Evolutionary conservation across 495 filamentous ascomycete species (phyloP).

Genomic region (Hypoxylon fragiforme): DNA sequence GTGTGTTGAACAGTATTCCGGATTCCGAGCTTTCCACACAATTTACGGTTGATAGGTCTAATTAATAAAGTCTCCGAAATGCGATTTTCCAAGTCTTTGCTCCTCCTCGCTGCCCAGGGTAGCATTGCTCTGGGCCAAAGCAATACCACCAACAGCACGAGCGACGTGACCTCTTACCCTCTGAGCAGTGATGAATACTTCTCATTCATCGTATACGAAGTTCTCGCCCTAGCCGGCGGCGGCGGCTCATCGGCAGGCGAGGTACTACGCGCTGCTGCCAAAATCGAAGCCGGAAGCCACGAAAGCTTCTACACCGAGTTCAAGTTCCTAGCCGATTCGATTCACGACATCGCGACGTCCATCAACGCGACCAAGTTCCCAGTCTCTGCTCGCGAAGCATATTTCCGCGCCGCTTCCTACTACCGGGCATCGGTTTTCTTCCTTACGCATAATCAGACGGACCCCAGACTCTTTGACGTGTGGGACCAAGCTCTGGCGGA

Average conservation of each 20-base stretch:
- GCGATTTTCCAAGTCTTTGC: conserved; percentile 15
- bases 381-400: conserved; percentile 40
- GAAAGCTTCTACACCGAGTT: conserved; percentile 37
- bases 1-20: too few species aligned
- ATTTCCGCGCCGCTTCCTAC: conserved; percentile 49
- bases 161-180: neutral
- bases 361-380: conserved; percentile 30
- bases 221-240: conserved; percentile 29
- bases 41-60: neutral
- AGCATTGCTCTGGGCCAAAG: conserved; percentile 12
- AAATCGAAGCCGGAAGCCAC: conserved; percentile 41
- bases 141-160: conserved; percentile 18
- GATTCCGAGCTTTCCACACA: too few species aligned
- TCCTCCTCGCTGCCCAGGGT: conserved; percentile 9
- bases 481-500: conserved; percentile 70
- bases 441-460: conserved; percentile 42
- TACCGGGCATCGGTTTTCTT: conserved; percentile 48
- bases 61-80: neutral
- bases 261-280: conserved; percentile 39
- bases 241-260: conserved; percentile 40
- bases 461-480: conserved; percentile 55
- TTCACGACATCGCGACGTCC: conserved; percentile 21
- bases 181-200: conserved; percentile 38
- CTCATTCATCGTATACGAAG: conserved; percentile 33
- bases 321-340: conserved; percentile 18